Evolutionary conservation across 164 flowering plant genomes (phyloP), one percentile per base, ranked within the genome.

Genomic region (Annona cherimola): DNA sequence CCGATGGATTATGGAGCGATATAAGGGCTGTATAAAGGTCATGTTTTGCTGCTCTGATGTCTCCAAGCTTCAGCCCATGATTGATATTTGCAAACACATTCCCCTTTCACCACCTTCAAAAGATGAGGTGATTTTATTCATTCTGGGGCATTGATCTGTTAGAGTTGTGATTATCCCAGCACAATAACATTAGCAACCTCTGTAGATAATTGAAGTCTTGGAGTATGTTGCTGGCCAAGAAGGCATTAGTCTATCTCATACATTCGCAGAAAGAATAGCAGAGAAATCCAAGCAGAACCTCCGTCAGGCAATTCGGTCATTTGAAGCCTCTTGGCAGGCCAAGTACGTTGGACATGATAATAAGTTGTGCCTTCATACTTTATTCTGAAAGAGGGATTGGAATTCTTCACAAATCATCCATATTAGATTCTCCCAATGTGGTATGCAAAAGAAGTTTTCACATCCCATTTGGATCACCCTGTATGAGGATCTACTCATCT

Each of bases 291-390:
- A 83, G 75, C 85, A 84, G 67, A 89, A 89, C 72, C 86, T 87
- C 39, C 85, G 90, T 12, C 96, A 87, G 81, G 96, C 96, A 59
- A 83, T 90, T 68, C 90, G 93, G 5, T 89, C 96, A 40, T 87
- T 90, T 67, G 93, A 90, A 76, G 93, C 93, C 7, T 71, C 86
- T 42, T 85, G 88, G 86, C 80, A 72, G 63, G 55, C 57, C 11
- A 76, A 80, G 90, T 84, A 76, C 70, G 76, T 20, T 66, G 41
- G 41, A 14, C 12, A 18, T 35, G 41, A 44, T 64, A 44, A 64
- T 6, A 46, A 7, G 2, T 12, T 6, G 55, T 46, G 55, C 14
- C 57, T 50, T 9, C 14, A 50, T 50, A 8, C 57, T 50, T 50
- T 50, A 50, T 50, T 9, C 57, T 50, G 14, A 50, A 11, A 16